phyloP scores from a whole-genome alignment of 371 early-diverging fungal genomes.

The Enterospora canceri region DNA sequence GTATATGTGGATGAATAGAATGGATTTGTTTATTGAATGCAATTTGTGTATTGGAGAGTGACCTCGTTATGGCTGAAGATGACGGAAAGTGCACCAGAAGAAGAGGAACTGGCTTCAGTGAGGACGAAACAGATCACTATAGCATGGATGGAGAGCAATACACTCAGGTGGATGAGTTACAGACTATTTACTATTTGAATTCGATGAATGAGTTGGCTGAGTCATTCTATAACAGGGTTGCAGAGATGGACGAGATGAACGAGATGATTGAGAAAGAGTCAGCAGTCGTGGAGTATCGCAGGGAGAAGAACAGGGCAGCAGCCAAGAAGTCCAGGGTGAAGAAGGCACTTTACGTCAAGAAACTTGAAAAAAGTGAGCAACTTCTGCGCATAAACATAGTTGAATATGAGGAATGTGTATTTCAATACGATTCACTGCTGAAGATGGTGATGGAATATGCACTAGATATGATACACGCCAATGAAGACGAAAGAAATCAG shows the following conservation, averaged over 20 bases:
- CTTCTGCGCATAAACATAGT: slow-evolving; percentile 21
- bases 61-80: neutral
- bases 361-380: slow-evolving; percentile 36
- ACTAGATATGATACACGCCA: no score
- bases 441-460: no score
- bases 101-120: neutral
- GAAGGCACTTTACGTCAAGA: slow-evolving; percentile 37
- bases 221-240: neutral
- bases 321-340: slow-evolving; percentile 55
- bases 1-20: neutral
- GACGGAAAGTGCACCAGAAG: neutral
- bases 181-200: neutral
- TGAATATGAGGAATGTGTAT: slow-evolving; percentile 30
- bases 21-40: neutral
- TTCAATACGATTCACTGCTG: slow-evolving; percentile 29
- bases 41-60: neutral
- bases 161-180: neutral
- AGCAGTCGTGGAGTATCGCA: no score
- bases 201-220: neutral
- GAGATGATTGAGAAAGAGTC: slow-evolving; percentile 43
- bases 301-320: slow-evolving; percentile 55
- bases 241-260: slow-evolving; percentile 30
- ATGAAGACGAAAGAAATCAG: no score
- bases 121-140: neutral
- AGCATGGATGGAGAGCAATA: neutral